Base-by-base conservation (phyloP, 176 grass and related monocot species). In the Aegilops umbellulata region DNA sequence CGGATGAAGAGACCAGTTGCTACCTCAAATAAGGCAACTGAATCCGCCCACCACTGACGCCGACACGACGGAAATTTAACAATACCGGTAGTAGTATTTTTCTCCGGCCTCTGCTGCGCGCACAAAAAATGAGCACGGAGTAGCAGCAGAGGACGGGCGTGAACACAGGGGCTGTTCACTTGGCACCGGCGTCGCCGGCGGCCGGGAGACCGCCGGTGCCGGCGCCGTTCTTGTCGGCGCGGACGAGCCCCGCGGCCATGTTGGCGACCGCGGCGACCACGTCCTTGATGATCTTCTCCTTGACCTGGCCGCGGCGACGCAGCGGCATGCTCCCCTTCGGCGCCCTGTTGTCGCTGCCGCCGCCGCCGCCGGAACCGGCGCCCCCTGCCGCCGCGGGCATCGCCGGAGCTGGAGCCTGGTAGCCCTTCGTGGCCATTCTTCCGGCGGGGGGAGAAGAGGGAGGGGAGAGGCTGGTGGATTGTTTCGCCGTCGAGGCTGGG, bases 291-390 rank as follows among this genome's bases (percentile, higher is more conserved):
- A 97, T 97, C 76, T 79, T 87, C 53, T 20, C 82, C 85, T 90
- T 97, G 82, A 97, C 87, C 87, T 90, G 87, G 23, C 95, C 95
- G 35, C 35, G 35, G 35, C 35, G 35, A 32, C 95, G 82, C 32
- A 82, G 70, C 27, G 73, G 88, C 6, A 26, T 76, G 10, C 67
- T 63, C 17, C 85, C 19, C 71, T 12, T 24, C 27, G 35, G 17
- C 72, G 13, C 85, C 85, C 8, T 80, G 75, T 3, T 10, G 49
- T 36, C 38, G 10, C 19, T 22, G 10, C 24, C 30, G 46, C 2
- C 9, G 47, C 47, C 38, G 7, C 32, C 29, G 10, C 24, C 30
- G 46, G 22, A n/a, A 0, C 29, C 74, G 16, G 31, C 58, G 22
- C 65, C 69, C 35, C 14, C 47, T 8, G 62, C 57, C 35, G 13